phyloP scores from a whole-genome alignment of 495 filamentous ascomycete species.

The Hypoxylon rickii region DNA sequence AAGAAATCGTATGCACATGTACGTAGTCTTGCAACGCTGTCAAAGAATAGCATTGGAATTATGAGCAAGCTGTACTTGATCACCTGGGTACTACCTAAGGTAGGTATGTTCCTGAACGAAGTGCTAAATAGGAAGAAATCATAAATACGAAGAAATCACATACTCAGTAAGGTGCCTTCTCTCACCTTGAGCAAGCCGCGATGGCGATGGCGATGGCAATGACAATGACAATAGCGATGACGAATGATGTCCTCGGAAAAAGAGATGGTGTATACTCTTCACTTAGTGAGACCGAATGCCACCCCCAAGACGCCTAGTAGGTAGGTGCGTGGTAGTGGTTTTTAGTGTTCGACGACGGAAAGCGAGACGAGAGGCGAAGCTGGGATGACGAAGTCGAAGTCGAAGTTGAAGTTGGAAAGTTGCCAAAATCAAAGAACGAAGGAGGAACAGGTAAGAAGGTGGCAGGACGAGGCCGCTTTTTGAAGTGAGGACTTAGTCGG shows the following conservation, averaged over 20 bases:
- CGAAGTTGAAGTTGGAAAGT: too few relatives aligned
- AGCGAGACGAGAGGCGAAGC: too few relatives aligned
- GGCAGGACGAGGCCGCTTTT: too few relatives aligned
- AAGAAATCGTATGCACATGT: background rate
- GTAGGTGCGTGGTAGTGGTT: too few relatives aligned
- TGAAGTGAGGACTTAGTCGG: too few relatives aligned
- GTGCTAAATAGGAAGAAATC: background rate
- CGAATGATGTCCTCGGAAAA: constrained; percentile 1
- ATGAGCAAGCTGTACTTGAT: background rate
- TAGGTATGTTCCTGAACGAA: background rate
- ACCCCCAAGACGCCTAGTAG: too few relatives aligned
- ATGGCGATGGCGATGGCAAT: background rate
- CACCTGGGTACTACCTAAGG: too few relatives aligned
- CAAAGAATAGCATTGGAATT: background rate
- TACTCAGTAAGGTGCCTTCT: constrained; percentile 1
- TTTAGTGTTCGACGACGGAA: too few relatives aligned
- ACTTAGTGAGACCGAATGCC: too few relatives aligned
- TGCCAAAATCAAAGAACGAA: too few relatives aligned
- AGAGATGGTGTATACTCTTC: background rate
- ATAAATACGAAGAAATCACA: constrained; percentile 3
- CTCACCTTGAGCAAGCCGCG: background rate
- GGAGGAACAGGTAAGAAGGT: too few relatives aligned
- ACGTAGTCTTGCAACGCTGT: background rate
- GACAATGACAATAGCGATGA: background rate
- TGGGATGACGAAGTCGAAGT: too few relatives aligned